Evolutionary conservation across 2,329 filamentous ascomycete species (phyloP).

Genomic region (Claviceps paspali): DNA sequence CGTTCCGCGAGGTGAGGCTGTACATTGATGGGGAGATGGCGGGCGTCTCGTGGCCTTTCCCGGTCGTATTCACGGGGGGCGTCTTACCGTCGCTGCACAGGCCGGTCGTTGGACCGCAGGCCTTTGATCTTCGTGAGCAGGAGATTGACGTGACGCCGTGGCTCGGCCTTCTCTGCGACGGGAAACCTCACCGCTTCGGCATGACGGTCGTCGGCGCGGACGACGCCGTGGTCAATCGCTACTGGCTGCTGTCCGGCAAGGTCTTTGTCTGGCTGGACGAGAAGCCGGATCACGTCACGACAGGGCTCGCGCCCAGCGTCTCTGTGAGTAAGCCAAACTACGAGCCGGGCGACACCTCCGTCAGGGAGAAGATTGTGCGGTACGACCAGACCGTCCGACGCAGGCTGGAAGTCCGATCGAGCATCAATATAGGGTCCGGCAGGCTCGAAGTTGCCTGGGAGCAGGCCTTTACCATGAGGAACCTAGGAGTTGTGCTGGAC

Average conservation of each 20-base stretch:
- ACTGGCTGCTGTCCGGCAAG: constrained; percentile 67
- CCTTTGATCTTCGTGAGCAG: constrained; percentile 64
- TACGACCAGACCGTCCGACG: constrained; percentile 37
- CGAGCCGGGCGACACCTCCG: background rate
- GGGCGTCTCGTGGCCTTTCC: constrained; percentile 69
- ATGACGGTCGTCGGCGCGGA: constrained; percentile 52
- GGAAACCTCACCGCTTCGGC: constrained; percentile 47
- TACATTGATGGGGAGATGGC: constrained; percentile 57
- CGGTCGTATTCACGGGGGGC: constrained; percentile 69
- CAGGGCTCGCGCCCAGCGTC: constrained; percentile 7
- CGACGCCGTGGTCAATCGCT: constrained; percentile 27
- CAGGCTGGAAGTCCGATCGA: constrained; percentile 42
- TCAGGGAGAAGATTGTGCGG: background rate
- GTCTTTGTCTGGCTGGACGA: constrained; percentile 61
- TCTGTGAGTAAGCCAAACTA: background rate
- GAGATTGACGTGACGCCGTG: constrained; percentile 74
- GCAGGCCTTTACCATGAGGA: constrained; percentile 40
- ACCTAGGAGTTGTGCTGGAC: constrained; percentile 30
- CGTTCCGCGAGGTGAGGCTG: constrained; percentile 66
- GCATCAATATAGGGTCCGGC: constrained; percentile 24
- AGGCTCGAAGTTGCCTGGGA: constrained; percentile 28
- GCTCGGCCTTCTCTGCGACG: constrained; percentile 54
- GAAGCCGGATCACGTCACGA: constrained; percentile 28
- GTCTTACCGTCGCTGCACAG: constrained; percentile 63
- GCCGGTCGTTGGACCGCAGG: constrained; percentile 62